These are phyloP conservation scores for Candida jianshihensis DNA, from an alignment of 805 yeast genomes.

Conservation along the genomic window DNA sequence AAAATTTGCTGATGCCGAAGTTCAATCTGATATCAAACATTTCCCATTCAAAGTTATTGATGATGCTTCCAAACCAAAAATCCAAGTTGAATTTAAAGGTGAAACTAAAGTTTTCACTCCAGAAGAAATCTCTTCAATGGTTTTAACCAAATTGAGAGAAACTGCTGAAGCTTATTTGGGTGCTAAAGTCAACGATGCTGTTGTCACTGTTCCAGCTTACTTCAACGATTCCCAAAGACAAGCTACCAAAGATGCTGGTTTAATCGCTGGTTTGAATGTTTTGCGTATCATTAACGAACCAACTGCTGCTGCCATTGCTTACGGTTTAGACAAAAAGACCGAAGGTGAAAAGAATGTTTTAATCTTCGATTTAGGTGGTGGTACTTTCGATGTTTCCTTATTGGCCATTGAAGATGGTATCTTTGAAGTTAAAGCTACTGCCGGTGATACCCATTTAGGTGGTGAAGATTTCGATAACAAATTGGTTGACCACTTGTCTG, in stretches of 20 bases:
- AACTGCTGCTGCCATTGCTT: slow-evolving; percentile 93
- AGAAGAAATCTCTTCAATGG: slow-evolving; percentile 93
- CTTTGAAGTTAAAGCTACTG: slow-evolving; percentile 89
- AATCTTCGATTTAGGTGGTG: slow-evolving; percentile 94
- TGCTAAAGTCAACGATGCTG: slow-evolving; percentile 12
- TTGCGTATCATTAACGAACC: slow-evolving; percentile 14
- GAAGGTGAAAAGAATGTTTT: slow-evolving; percentile 79
- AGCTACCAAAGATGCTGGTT: slow-evolving; percentile 16
- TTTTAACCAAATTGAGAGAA: slow-evolving; percentile 77
- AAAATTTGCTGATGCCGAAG: slow-evolving; percentile 72
- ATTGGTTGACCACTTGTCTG: slow-evolving; percentile 84
- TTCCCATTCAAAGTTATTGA: slow-evolving; percentile 77
- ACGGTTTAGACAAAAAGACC: slow-evolving; percentile 77
- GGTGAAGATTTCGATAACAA: slow-evolving; percentile 92
- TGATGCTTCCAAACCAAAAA: slow-evolving; percentile 66
- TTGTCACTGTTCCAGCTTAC: slow-evolving; percentile 14
- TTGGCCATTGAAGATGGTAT: slow-evolving; percentile 92
- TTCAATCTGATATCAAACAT: slow-evolving; percentile 71
- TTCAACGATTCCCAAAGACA: slow-evolving; percentile 16
- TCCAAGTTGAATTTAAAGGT: slow-evolving; percentile 35
- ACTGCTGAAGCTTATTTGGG: slow-evolving; percentile 13
- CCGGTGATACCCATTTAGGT: slow-evolving; percentile 25
- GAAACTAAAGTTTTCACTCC: slow-evolving; percentile 85
- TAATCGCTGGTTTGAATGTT: slow-evolving; percentile 13
- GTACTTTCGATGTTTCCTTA: slow-evolving; percentile 93